Evolutionary conservation across 108 stramenopile species (phyloP).

Genomic region (Cyclotella atomus): DNA sequence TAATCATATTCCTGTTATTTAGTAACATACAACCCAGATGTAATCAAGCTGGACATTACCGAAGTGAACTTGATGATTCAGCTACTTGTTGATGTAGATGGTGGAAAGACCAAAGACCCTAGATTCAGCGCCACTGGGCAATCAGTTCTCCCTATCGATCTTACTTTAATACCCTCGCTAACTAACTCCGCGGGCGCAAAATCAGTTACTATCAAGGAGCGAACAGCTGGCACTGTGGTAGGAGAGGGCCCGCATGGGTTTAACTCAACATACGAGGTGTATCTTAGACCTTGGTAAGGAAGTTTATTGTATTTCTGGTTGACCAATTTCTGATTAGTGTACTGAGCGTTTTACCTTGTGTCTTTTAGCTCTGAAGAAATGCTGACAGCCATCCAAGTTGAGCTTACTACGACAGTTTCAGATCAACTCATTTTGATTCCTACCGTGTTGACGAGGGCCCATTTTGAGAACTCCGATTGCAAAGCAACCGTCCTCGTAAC

Average conservation of each 20-base stretch:
- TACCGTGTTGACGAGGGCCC: not conserved
- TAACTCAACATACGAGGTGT: conserved; percentile 37
- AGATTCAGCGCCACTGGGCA: conserved; percentile 17
- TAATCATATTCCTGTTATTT: too few species aligned
- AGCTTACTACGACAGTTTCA: not conserved
- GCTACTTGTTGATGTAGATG: conserved; percentile 20
- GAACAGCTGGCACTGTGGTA: conserved; percentile 13
- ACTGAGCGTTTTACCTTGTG: too few species aligned
- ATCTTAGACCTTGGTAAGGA: conserved; percentile 44
- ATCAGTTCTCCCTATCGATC: too few species aligned
- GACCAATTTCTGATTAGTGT: too few species aligned
- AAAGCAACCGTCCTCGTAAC: not conserved
- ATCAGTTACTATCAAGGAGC: too few species aligned
- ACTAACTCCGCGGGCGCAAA: too few species aligned
- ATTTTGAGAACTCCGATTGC: not conserved
- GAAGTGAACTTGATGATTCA: conserved; percentile 34
- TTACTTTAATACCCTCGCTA: too few species aligned
- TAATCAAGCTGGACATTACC: conserved; percentile 22
- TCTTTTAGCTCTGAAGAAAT: not conserved
- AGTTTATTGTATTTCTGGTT: too few species aligned
- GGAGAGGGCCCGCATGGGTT: conserved; percentile 35
- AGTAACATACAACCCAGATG: conserved; percentile 37
- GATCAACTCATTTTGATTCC: not conserved
- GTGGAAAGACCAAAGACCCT: conserved; percentile 25
- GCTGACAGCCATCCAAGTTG: not conserved